phyloP scores from a whole-genome alignment of 257 asterid genomes.

The Penstemon eatonii region DNA sequence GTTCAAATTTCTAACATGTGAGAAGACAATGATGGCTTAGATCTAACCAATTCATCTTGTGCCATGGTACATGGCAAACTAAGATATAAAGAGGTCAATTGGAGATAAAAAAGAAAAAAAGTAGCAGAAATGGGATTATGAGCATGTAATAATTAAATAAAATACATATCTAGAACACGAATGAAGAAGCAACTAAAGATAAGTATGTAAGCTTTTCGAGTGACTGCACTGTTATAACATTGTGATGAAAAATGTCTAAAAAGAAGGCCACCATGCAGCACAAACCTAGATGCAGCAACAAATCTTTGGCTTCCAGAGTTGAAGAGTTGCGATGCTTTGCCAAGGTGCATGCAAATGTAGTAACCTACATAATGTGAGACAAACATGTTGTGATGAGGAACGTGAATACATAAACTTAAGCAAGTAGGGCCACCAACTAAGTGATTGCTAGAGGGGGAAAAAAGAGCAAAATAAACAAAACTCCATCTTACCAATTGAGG shows the following conservation, averaged over 20 bases:
- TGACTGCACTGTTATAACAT: slow-evolving; percentile 2
- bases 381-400: slow-evolving; percentile 20
- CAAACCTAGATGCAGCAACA: slow-evolving; percentile 92
- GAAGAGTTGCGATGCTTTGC: slow-evolving; percentile 98
- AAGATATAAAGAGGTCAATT: too few species aligned
- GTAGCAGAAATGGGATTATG: too few species aligned
- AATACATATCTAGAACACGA: background rate
- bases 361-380: slow-evolving; percentile 51
- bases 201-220: background rate
- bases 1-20: slow-evolving; percentile 17
- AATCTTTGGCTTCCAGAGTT: slow-evolving; percentile 87
- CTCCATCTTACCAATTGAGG: background rate
- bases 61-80: background rate
- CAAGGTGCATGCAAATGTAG: slow-evolving; percentile 77
- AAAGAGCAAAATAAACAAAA: background rate
- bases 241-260: slow-evolving; percentile 17
- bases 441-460: background rate
- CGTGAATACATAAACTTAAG: slow-evolving; percentile 10
- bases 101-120: too few species aligned
- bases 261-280: slow-evolving; percentile 27
- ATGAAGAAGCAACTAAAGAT: slow-evolving; percentile 13
- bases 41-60: background rate
- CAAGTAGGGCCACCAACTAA: slow-evolving; percentile 15
- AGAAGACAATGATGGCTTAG: slow-evolving; percentile 5
- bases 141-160: background rate